Evolutionary conservation across 306 rosid genomes (phyloP).

Genomic region (Gastrolobium bilobum): DNA sequence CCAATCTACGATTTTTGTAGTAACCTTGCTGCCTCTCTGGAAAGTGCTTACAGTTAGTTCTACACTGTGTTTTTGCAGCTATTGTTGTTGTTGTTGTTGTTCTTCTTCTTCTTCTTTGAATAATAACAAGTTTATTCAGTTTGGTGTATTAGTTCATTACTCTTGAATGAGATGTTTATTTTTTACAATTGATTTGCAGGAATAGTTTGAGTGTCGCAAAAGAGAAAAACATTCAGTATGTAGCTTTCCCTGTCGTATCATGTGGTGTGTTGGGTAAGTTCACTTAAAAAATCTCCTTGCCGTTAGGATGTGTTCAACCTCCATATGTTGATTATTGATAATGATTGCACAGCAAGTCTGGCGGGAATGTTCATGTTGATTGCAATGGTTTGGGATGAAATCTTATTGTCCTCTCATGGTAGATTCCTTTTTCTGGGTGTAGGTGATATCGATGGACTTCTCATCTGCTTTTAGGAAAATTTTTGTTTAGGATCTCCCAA

Average conservation of each 20-base stretch:
- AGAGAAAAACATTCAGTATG: slow-evolving; percentile 66
- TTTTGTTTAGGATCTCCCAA: background rate
- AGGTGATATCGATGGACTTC: slow-evolving; percentile 5
- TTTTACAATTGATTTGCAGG: slow-evolving; percentile 52
- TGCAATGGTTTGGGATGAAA: background rate
- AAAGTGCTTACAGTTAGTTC: slow-evolving; percentile 68
- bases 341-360: background rate
- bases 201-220: slow-evolving; percentile 71
- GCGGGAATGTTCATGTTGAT: slow-evolving; percentile 22
- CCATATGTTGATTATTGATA: background rate
- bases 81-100: too few species aligned
- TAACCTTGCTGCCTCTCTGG: slow-evolving; percentile 62
- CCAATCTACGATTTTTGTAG: slow-evolving; percentile 58
- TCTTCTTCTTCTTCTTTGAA: slow-evolving; percentile 9
- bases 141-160: background rate
- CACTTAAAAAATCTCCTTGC: background rate
- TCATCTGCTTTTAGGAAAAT: background rate
- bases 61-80: slow-evolving; percentile 25
- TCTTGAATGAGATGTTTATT: slow-evolving; percentile 22
- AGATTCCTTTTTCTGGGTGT: background rate
- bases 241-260: slow-evolving; percentile 82
- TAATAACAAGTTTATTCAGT: background rate
- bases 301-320: background rate
- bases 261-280: slow-evolving; percentile 82
- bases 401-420: background rate